Conservation (phyloP, 1,139 yeast species). For the Scheffersomyces insectosa region DNA sequence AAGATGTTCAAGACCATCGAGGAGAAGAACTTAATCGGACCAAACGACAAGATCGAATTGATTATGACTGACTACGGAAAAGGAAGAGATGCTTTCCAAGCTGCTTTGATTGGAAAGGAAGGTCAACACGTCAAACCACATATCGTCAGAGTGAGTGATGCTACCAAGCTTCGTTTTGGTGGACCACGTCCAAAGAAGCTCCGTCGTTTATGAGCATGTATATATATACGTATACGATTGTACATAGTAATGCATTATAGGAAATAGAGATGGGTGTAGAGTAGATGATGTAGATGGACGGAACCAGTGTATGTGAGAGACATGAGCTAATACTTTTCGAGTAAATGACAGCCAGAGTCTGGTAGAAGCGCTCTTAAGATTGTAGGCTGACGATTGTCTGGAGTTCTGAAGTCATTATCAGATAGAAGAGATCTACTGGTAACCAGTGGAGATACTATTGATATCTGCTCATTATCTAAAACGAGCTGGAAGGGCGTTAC, state of each 20-base stretch:
- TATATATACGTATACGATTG: constrained; percentile 7
- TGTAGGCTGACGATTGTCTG: no score
- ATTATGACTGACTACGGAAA: constrained; percentile 81
- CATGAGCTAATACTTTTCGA: no score
- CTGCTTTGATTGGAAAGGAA: constrained; percentile 87
- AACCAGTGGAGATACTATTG: no score
- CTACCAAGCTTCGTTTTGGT: constrained; percentile 84
- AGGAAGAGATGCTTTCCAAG: constrained; percentile 84
- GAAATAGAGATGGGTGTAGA: background rate
- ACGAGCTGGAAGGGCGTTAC: no score
- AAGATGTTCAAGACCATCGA: constrained; percentile 72
- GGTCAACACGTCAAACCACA: constrained; percentile 67
- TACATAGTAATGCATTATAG: constrained; percentile 1
- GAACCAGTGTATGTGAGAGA: no score
- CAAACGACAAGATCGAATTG: constrained; percentile 64
- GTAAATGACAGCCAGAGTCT: no score
- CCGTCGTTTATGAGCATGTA: constrained; percentile 62
- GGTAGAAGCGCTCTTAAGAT: no score
- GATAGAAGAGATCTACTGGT: no score
- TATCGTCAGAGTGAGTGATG: constrained; percentile 71
- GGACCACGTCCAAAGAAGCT: constrained; percentile 84
- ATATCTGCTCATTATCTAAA: no score
- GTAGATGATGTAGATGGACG: background rate
- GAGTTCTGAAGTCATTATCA: no score
- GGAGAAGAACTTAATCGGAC: constrained; percentile 52